Base-by-base conservation (phyloP, 2,329 filamentous ascomycete genomes). In the Bipolaris zeicola region DNA sequence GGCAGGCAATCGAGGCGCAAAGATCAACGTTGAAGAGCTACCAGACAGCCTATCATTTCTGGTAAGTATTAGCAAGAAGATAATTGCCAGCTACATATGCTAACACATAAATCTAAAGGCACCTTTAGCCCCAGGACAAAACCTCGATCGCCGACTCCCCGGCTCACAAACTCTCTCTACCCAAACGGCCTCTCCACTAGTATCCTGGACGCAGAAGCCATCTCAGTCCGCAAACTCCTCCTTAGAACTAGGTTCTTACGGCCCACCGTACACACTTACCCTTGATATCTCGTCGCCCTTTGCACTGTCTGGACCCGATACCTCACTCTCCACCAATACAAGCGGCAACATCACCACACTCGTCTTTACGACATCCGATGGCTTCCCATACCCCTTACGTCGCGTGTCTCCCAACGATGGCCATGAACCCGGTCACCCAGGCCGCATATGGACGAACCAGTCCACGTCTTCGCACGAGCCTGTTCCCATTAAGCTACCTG, bases 371-470 rank as follows among this genome's bases (percentile, higher is more conserved):
- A 75, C 72, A 5, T 65, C 77, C 2, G 72, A 75, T 49, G 61
- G 64, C 50, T 70, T 74, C 51, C 62, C 70, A 8, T 85, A 85
- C 60, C 82, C 81, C 0, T 77, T 85, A 5, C 81, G 81, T 1
- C 77, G 76, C 0, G 78, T 82, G 0, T 69, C 73, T 0, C 70
- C 77, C 34, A 33, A 56, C 1, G 80, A 80, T 52, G 81, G 78
- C 13, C 79, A 79, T 42, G 82, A 84, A 24, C 65, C 75, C 0
- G 78, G 74, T 0, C 78, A 80, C 24, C 81, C 79, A 0, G 83
- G 83, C 0, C 76, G 83, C 1, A 84, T 85, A 45, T 85, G 82
- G 82, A 70, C 71, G 1, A 85, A 85, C 55, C 62, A 68, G 3
- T 80, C 80, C 0, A 71, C 71, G 1, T 83, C 82, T 0, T 77